Base-by-base conservation (phyloP, 768 basidiomycete species). In the Thelephora ganbajun region DNA sequence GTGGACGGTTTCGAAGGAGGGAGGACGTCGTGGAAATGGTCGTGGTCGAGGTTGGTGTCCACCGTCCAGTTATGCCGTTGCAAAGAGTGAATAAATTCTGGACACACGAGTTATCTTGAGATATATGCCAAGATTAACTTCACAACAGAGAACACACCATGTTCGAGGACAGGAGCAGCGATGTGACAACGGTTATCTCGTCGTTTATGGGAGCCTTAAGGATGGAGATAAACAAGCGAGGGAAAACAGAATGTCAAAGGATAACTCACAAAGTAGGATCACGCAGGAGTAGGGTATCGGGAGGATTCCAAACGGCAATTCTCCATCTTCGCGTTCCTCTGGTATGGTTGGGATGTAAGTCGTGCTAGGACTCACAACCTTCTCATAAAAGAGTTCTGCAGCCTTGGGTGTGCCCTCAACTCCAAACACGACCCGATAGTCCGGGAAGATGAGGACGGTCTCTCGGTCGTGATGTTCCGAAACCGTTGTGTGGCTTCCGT, bases 161-260 rank as follows among this genome's bases (percentile, higher is more conserved):
- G 72, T 59, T 84, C 82, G 33, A 96, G 77, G 56, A 84, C 79
- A 2, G 86, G 85, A 1, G 91, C 90, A 9, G 85, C 79, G 41
- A 97, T 81, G 20, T 77, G 76, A 63, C 94, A 99, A 51, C 90
- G 78, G 59, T 92, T 93, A 65, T 97, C 94, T 30, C 93, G 72
- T 56, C 76, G 77, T 66, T 91, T 90, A 66, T 98, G 94, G 2
- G 92, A 96, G 61, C 93, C 90, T 93, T 57, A 14, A 30, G 6
- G 34, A 36, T 33, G 2, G 18, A 26, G 34, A 9, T 11, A 19
- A 18, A 19, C 41, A 54, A 23, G 53, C 35, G 41, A 33, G 34
- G 48, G 18, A 20, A 7, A 33, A 18, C 35, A n/a, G 33, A 9
- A 37, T 34, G 36, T 35, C 35, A 16, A 4, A 23, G 33, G 35